phyloP scores from a whole-genome alignment of 441 rosid genomes.

The Manihot esculenta region DNA sequence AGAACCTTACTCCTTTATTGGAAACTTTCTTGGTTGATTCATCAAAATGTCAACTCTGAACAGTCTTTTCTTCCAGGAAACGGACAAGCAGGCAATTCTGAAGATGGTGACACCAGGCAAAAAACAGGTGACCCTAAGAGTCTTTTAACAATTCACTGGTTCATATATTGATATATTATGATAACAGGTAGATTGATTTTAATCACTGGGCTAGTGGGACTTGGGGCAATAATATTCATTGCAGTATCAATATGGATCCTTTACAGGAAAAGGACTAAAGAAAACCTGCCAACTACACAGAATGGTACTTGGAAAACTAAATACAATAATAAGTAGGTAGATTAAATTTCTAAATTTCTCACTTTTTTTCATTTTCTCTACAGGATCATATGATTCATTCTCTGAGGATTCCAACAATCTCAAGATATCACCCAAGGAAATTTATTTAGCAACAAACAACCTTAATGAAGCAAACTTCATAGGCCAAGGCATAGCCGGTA shows the following conservation, averaged over 20 bases:
- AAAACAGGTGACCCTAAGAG: conserved; percentile 21
- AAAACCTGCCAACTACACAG: conserved; percentile 17
- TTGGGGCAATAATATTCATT: conserved; percentile 26
- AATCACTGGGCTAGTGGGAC: conserved; percentile 30
- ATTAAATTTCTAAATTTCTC: neutral
- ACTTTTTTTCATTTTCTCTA: neutral
- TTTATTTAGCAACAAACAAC: conserved; percentile 50
- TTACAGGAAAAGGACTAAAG: conserved; percentile 16
- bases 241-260: conserved; percentile 29
- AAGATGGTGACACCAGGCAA: neutral
- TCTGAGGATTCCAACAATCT: conserved; percentile 25
- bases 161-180: neutral
- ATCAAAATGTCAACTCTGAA: neutral
- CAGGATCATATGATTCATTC: conserved; percentile 25
- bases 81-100: conserved; percentile 9
- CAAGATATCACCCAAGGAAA: conserved; percentile 43
- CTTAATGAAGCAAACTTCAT: conserved; percentile 49
- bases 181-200: conserved; percentile 34
- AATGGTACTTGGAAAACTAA: conserved; percentile 24
- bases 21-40: too few species aligned
- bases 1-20: too few species aligned
- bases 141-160: neutral
- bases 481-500: conserved; percentile 65
- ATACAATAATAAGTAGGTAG: neutral
- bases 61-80: conserved; percentile 17